These are phyloP conservation scores for Lipomyces kockii DNA, from an alignment of 805 yeast genomes.

Conservation along the genomic window DNA sequence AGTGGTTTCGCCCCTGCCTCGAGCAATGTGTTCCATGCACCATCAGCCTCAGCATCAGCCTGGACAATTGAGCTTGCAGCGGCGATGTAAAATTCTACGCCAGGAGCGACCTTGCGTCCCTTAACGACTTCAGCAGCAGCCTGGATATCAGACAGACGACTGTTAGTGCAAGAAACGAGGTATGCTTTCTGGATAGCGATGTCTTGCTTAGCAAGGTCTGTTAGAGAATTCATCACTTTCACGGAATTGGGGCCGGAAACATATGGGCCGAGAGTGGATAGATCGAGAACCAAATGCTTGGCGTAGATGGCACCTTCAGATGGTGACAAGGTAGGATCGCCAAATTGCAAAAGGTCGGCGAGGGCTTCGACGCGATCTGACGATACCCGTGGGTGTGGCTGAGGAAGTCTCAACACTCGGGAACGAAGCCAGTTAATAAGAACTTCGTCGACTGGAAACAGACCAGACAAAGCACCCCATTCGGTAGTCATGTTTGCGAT, in stretches of 20 bases:
- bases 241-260: conserved; percentile 98
- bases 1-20: conserved; percentile 94
- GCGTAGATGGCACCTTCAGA: conserved; percentile 85
- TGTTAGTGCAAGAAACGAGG: conserved; percentile 96
- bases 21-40: conserved; percentile 88
- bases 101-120: conserved; percentile 81
- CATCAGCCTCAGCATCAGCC: conserved; percentile 84
- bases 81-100: conserved; percentile 95
- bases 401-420: conserved; percentile 61
- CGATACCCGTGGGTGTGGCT: conserved; percentile 81
- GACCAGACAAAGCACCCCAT: conserved; percentile 97
- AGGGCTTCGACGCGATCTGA: conserved; percentile 60
- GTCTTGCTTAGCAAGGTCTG: conserved; percentile 71
- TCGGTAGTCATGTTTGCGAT: conserved; percentile 98
- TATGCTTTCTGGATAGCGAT: conserved; percentile 91
- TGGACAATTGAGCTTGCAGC: conserved; percentile 96
- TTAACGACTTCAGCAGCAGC: conserved; percentile 90
- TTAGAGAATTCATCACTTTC: conserved; percentile 79
- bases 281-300: conserved; percentile 80
- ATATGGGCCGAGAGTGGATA: conserved; percentile 80
- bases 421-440: conserved; percentile 77
- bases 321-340: conserved; percentile 36
- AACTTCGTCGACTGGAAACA: conserved; percentile 91
- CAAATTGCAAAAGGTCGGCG: conserved; percentile 46
- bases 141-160: conserved; percentile 87